phyloP scores from a whole-genome alignment of 176 grass and related monocot species.

The Otatea glauca region DNA sequence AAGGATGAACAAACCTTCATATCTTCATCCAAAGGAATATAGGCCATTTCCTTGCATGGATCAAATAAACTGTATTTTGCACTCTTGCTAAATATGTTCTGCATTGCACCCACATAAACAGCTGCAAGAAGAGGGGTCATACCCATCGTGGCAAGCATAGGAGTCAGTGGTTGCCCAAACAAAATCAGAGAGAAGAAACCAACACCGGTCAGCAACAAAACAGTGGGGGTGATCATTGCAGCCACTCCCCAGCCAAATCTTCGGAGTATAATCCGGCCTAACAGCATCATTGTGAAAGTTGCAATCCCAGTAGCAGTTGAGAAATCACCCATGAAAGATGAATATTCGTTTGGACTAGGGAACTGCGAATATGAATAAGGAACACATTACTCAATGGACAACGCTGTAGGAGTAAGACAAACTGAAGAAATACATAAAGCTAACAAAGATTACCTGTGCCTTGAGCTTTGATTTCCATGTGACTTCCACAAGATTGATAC shows the following conservation, averaged over 20 bases:
- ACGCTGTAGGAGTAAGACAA: neutral
- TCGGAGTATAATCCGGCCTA: conserved; percentile 66
- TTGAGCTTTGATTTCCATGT: conserved; percentile 99
- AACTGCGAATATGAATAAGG: conserved; percentile 57
- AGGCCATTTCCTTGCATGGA: conserved; percentile 96
- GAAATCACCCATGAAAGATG: conserved; percentile 94
- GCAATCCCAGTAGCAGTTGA: conserved; percentile 79
- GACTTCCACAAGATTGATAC: conserved; percentile 91
- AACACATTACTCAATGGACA: conserved; percentile 12
- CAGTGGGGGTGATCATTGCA: conserved; percentile 82
- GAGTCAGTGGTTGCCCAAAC: conserved; percentile 75
- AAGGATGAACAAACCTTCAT: conserved; percentile 72
- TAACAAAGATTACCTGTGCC: conserved; percentile 71
- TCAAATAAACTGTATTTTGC: conserved; percentile 96
- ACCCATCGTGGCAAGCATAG: conserved; percentile 61
- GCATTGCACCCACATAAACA: conserved; percentile 81
- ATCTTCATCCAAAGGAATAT: conserved; percentile 90
- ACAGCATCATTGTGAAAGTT: conserved; percentile 92
- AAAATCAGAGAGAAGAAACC: conserved; percentile 86
- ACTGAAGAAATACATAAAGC: conserved; percentile 13
- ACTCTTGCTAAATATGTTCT: conserved; percentile 97
- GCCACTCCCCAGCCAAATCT: conserved; percentile 87
- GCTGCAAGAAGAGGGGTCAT: conserved; percentile 87
- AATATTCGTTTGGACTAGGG: conserved; percentile 86
- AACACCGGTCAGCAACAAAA: conserved; percentile 75